These are phyloP conservation scores for Yarrowia osloensis DNA, from an alignment of 805 yeast genomes.

Conservation along the genomic window DNA sequence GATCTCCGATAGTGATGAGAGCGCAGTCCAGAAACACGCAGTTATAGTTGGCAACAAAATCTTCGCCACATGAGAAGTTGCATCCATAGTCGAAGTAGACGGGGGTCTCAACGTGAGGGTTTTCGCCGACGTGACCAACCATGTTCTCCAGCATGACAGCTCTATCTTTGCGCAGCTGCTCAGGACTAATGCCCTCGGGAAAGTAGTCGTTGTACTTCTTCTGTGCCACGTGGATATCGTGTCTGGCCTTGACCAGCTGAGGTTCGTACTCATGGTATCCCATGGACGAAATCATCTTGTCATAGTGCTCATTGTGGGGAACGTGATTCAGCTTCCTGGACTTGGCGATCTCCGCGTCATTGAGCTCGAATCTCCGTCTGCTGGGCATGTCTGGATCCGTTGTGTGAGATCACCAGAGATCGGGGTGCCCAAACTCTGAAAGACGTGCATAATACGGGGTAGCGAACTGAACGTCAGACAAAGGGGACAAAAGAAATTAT, in stretches of 20 bases:
- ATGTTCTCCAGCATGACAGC: conserved; percentile 44
- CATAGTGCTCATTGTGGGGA: conserved; percentile 47
- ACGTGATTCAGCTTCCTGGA: background rate
- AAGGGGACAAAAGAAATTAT: background rate
- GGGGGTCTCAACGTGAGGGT: conserved; percentile 54
- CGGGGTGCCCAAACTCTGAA: background rate
- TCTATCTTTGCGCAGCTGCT: conserved; percentile 45
- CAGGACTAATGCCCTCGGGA: conserved; percentile 36
- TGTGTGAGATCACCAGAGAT: background rate
- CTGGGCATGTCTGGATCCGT: background rate
- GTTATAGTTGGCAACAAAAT: conserved; percentile 60
- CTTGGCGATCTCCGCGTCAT: background rate
- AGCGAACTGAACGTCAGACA: background rate
- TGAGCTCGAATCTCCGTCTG: background rate
- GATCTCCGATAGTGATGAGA: conserved; percentile 59
- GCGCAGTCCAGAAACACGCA: conserved; percentile 59
- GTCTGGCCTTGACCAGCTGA: conserved; percentile 40
- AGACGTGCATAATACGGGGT: background rate
- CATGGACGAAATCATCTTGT: conserved; percentile 57
- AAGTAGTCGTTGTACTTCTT: conserved; percentile 39
- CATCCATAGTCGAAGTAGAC: conserved; percentile 69
- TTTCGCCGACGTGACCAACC: conserved; percentile 53
- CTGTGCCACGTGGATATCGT: conserved; percentile 39
- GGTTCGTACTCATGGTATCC: conserved; percentile 46
- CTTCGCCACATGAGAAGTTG: conserved; percentile 58